phyloP scores from a whole-genome alignment of 192 early-diverging fungal genomes.

The Coemansia sp. region DNA sequence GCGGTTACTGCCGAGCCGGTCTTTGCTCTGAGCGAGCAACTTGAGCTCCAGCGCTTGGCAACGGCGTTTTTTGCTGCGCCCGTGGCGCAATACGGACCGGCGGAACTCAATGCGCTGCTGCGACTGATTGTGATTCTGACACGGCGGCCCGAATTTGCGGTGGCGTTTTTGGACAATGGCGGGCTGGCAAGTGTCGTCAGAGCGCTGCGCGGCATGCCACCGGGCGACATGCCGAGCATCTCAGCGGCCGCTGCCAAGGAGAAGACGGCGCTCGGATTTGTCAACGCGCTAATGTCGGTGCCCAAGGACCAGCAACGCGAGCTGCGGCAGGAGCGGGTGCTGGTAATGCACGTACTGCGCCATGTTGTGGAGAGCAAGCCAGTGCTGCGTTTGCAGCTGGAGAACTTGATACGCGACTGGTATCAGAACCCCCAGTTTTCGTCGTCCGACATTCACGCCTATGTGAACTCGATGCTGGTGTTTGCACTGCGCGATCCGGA shows the following conservation, averaged over 20 bases:
- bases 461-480: conserved; percentile 58
- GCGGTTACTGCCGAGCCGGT: conserved; percentile 5
- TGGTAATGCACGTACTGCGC: conserved; percentile 82
- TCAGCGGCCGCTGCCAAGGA: conserved; percentile 20
- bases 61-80: conserved; percentile 27
- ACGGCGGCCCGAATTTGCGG: conserved; percentile 57
- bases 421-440: conserved; percentile 65
- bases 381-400: conserved; percentile 65
- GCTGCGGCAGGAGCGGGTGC: conserved; percentile 72
- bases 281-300: conserved; percentile 58
- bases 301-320: conserved; percentile 57
- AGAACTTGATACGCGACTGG: conserved; percentile 70
- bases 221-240: conserved; percentile 16
- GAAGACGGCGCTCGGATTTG: conserved; percentile 31
- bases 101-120: conserved; percentile 61
- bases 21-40: conserved; percentile 15
- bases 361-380: conserved; percentile 75
- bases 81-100: conserved; percentile 12
- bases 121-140: conserved; percentile 81
- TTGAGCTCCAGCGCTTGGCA: conserved; percentile 32
- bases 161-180: conserved; percentile 64
- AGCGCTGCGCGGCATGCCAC: conserved; percentile 20
- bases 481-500: conserved; percentile 62
- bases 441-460: conserved; percentile 63
- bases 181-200: conserved; percentile 53